A percentile compares a stretch with the other conserved stretches of the same genome.
Conservation (phyloP, 2,329 filamentous ascomycete species). For the Fusarium udum region DNA sequence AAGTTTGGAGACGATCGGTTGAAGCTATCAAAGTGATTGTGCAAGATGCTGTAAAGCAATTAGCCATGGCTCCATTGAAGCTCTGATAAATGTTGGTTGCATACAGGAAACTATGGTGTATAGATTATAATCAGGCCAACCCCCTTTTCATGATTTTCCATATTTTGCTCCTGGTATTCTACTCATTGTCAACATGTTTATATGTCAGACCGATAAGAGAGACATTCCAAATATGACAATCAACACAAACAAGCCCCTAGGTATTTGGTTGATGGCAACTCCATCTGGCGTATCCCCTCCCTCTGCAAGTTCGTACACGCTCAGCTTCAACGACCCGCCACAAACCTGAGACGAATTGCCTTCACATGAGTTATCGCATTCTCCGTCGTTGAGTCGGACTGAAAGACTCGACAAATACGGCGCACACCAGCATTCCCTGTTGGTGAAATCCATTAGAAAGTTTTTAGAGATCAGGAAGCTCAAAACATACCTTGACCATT, state of each 20-base stretch:
- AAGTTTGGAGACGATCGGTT: conserved; percentile 59
- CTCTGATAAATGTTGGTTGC: conserved; percentile 47
- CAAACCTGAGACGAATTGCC: conserved; percentile 63
- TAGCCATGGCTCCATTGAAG: conserved; percentile 66
- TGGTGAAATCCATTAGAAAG: background rate
- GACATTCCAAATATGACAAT: background rate
- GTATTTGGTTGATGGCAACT: background rate
- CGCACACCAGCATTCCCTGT: conserved; percentile 69
- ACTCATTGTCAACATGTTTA: background rate
- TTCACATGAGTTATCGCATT: conserved; percentile 63
- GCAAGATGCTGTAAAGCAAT: conserved; percentile 63
- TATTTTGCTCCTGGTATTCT: too few species aligned
- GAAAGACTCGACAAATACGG: conserved; percentile 59
- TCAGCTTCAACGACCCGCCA: conserved; percentile 62
- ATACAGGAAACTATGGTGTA: background rate
- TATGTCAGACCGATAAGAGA: background rate
- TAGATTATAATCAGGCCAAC: conserved; percentile 4
- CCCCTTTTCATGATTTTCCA: background rate
- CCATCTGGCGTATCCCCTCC: conserved; percentile 11
- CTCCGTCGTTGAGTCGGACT: conserved; percentile 55
- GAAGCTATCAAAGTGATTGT: conserved; percentile 58
- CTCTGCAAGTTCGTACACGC: conserved; percentile 51
- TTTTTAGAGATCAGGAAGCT: background rate
- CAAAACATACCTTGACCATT: conserved; percentile 57
- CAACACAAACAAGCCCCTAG: background rate